Evolutionary conservation across 345 rosid species (phyloP), one percentile per base, ranked within the genome.

Genomic region (Adansonia digitata): DNA sequence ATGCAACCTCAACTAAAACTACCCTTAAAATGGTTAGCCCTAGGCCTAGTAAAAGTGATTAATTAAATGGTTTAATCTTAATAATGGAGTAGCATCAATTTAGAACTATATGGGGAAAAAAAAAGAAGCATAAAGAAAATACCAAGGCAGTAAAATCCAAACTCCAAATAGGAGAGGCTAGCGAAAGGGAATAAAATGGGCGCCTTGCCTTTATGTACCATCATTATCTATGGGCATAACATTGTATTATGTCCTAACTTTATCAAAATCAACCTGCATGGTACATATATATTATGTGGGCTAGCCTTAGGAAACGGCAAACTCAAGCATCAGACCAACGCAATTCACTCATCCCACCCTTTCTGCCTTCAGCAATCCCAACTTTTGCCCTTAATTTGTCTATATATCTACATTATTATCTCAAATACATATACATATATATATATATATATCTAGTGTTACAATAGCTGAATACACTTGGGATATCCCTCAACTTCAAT

Each of bases 171-270:
- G 37, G 66, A n/a, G 1, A 1, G 45, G n/a, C n/a, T n/a, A n/a
- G 10, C 6, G 5, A 40, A 1, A 40, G 10, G 75, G 71, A 79
- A 72, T 78, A 73, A 78, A 52, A 70, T 71, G 80, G 74, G 74
- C 29, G 18, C 71, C 4, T n/a, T 22, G 73, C 40, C 86, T 85
- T 81, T 85, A 80, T 80, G 90, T 87, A 88, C 77, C 81, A 82
- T 85, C 88, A 34, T 75, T 73, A 71, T 80, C 51, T 74, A 68
- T 80, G 69, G 66, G 7, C 75, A 73, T 75, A n/a, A n/a, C 71
- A 43, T 66, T 66, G 29, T 51, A 59, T 71, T n/a, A n/a, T 71
- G 39, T 27, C 22, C 66, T 15, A 77, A 71, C 77, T 63, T 75
- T 69, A 52, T 27, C 56, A 37, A 76, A 57, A 71, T 78, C 70